These are phyloP conservation scores for Tolypocladium paradoxum DNA, from an alignment of 2,329 filamentous ascomycete species.

Conservation along the genomic window DNA sequence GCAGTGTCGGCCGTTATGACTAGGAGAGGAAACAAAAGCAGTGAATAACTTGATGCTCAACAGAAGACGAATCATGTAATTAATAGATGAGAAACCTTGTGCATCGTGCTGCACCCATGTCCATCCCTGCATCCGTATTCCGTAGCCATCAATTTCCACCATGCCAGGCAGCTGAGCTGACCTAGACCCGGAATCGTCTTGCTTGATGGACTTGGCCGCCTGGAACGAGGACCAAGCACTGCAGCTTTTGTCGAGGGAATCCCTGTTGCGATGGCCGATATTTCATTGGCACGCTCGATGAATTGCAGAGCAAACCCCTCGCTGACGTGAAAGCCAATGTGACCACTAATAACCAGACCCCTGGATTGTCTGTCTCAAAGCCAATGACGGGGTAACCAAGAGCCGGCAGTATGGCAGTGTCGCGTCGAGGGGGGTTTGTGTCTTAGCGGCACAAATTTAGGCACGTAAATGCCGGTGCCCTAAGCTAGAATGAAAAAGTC, in stretches of 20 bases:
- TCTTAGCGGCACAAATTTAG: slow-evolving; percentile 6
- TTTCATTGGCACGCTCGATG: slow-evolving; percentile 3
- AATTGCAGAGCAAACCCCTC: slow-evolving; percentile 6
- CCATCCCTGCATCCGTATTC: too few relatives aligned
- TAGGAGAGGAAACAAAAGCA: too few relatives aligned
- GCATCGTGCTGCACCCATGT: too few relatives aligned
- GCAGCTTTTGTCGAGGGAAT: not conserved
- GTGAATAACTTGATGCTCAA: too few relatives aligned
- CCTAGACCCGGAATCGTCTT: not conserved
- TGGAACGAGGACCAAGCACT: not conserved
- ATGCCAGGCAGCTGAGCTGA: too few relatives aligned
- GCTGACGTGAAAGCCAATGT: slow-evolving; percentile 34
- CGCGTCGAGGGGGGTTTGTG: slow-evolving; percentile 38
- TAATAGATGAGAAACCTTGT: too few relatives aligned
- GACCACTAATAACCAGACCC: slow-evolving; percentile 40
- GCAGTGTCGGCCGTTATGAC: too few relatives aligned
- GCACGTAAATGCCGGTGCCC: slow-evolving; percentile 11
- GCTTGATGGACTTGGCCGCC: not conserved
- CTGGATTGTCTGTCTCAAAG: slow-evolving; percentile 38
- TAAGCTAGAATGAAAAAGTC: slow-evolving; percentile 19
- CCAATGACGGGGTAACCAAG: slow-evolving; percentile 37
- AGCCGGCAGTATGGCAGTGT: slow-evolving; percentile 35
- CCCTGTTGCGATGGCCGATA: not conserved
- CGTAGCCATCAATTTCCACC: too few relatives aligned
- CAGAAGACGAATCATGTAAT: too few relatives aligned